A percentile compares a stretch with the other conserved stretches of the same genome.
Conservation (phyloP, 2,329 filamentous ascomycete species). For the Verticillium nubilum region DNA sequence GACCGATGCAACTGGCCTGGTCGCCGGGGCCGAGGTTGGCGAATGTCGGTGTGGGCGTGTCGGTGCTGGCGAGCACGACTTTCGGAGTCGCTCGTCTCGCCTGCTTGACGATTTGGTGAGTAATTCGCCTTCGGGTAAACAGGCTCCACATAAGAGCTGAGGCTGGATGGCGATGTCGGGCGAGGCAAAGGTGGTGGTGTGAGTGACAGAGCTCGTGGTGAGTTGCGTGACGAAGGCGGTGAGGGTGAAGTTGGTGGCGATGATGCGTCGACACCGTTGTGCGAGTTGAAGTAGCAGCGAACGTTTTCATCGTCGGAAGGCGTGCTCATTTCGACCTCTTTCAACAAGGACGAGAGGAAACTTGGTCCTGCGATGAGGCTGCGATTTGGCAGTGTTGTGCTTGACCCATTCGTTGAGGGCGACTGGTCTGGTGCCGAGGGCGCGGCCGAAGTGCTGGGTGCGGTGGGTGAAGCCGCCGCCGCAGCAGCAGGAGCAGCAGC, state of each 20-base stretch:
- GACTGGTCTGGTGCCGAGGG: constrained; percentile 9
- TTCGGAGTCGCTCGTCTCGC: constrained; percentile 42
- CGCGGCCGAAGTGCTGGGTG: constrained; percentile 7
- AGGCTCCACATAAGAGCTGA: constrained; percentile 69
- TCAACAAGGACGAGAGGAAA: constrained; percentile 80
- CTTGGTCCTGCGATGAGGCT: constrained; percentile 55
- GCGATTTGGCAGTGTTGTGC: constrained; percentile 8
- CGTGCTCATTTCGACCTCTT: constrained; percentile 72
- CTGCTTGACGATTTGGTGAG: constrained; percentile 49
- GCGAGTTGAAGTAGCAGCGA: constrained; percentile 28
- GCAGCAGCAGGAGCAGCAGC: constrained; percentile 6
- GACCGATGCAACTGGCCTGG: constrained; percentile 34
- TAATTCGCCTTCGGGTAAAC: constrained; percentile 71
- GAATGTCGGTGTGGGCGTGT: constrained; percentile 35
- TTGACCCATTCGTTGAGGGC: constrained; percentile 7
- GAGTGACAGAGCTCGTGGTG: constrained; percentile 59
- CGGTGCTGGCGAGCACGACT: constrained; percentile 21
- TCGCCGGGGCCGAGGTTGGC: constrained; percentile 46
- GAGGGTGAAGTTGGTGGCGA: constrained; percentile 64
- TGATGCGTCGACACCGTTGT: constrained; percentile 29
- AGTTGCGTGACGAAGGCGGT: constrained; percentile 57
- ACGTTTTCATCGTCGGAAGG: constrained; percentile 52
- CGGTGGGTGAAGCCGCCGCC: constrained; percentile 15
- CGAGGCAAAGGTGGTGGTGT: constrained; percentile 65
- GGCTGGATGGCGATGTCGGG: constrained; percentile 60